Conservation (phyloP, 768 basidiomycete genomes). For the Kwoniella newhampshirensis region DNA sequence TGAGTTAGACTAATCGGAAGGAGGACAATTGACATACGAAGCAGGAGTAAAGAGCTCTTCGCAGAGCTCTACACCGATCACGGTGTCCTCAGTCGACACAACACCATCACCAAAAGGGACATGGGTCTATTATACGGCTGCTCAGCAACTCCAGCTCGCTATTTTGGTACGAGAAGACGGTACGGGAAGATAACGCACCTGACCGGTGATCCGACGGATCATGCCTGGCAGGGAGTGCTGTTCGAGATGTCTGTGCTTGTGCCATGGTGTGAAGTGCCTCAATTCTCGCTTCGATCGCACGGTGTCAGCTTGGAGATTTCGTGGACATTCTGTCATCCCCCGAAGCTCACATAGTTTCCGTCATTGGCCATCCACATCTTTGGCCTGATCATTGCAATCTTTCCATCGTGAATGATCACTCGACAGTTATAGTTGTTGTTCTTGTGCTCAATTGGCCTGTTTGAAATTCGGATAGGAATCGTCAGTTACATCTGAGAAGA, state of each 20-base stretch:
- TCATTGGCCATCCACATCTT: constrained; percentile 99
- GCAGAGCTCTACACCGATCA: constrained; percentile 93
- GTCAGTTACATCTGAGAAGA: neutral
- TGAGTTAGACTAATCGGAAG: no score
- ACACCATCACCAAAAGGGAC: constrained; percentile 97
- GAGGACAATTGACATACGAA: constrained; percentile 65
- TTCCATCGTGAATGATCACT: constrained; percentile 76
- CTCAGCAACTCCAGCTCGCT: no score
- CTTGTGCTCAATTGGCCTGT: constrained; percentile 94
- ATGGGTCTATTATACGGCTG: constrained; percentile 60
- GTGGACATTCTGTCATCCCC: neutral
- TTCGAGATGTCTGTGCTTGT: constrained; percentile 82
- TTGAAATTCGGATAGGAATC: no score
- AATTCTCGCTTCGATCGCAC: constrained; percentile 47
- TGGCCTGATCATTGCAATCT: constrained; percentile 90
- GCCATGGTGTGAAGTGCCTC: constrained; percentile 86
- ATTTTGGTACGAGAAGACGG: constrained; percentile 1
- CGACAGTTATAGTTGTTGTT: constrained; percentile 98
- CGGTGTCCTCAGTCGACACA: constrained; percentile 88
- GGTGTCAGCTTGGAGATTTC: neutral
- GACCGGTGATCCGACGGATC: constrained; percentile 81
- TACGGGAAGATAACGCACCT: constrained; percentile 64
- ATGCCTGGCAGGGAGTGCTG: constrained; percentile 89
- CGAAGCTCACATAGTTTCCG: constrained; percentile 79
- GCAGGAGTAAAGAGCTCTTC: constrained; percentile 97